Evolutionary conservation across 2,329 filamentous ascomycete species (phyloP).

Genomic region (Nothophoma quercina): DNA sequence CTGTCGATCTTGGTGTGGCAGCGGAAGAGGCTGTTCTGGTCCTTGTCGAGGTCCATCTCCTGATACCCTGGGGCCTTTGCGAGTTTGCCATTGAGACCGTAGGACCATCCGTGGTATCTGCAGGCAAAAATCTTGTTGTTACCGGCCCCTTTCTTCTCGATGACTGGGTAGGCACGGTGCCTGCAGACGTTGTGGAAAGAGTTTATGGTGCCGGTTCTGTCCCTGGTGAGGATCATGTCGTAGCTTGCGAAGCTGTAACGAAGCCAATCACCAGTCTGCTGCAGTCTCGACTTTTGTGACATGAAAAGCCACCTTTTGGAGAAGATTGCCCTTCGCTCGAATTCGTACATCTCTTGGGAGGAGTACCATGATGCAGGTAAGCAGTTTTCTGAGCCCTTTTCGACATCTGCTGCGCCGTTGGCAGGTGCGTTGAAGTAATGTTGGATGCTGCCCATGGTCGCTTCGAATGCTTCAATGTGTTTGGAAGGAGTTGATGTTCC

Average conservation of each 20-base stretch:
- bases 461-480: background rate
- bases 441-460: background rate
- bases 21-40: slow-evolving; percentile 40
- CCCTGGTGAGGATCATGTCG: slow-evolving; percentile 22
- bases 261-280: slow-evolving; percentile 23
- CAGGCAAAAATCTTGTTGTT: slow-evolving; percentile 49
- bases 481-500: background rate
- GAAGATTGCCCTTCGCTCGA: slow-evolving; percentile 57
- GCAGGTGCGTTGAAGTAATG: background rate
- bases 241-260: slow-evolving; percentile 11
- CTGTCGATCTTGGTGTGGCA: slow-evolving; percentile 38
- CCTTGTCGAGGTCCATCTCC: slow-evolving; percentile 33
- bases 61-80: slow-evolving; percentile 54
- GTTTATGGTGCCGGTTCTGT: slow-evolving; percentile 27
- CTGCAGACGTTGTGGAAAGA: slow-evolving; percentile 55
- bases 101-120: slow-evolving; percentile 56
- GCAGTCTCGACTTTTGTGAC: slow-evolving; percentile 38
- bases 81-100: slow-evolving; percentile 51
- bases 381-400: background rate
- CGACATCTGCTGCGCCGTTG: background rate
- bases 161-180: slow-evolving; percentile 49
- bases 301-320: slow-evolving; percentile 47
- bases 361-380: slow-evolving; percentile 53
- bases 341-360: slow-evolving; percentile 51
- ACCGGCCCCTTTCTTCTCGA: slow-evolving; percentile 40